Percentiles rank a stretch among this genome's conserved stretches.
These are phyloP conservation scores for Spongospora subterranea DNA, from an alignment of 208 protist species.

Conservation along the genomic window DNA sequence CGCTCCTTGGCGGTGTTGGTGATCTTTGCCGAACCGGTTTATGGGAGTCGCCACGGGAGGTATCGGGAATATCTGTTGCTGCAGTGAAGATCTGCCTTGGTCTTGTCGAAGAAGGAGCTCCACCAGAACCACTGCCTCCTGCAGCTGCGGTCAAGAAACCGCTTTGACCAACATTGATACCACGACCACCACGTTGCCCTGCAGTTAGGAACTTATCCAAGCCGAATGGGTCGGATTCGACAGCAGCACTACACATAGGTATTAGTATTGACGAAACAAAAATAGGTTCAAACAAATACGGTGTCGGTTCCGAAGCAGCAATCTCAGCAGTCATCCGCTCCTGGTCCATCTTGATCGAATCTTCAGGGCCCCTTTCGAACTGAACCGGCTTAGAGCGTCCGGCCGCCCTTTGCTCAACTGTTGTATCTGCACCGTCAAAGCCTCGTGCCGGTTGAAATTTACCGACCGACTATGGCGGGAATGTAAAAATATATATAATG, in stretches of 20 bases:
- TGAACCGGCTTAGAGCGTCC: conserved; percentile 5
- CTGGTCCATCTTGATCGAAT: conserved; percentile 44
- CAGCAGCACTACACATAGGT: background rate
- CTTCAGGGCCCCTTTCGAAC: conserved; percentile 64
- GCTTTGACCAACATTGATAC: background rate
- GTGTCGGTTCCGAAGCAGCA: background rate
- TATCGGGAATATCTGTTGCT: no score
- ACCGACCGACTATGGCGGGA: background rate
- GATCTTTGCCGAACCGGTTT: no score
- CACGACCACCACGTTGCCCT: conserved; percentile 55
- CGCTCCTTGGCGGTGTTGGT: no score
- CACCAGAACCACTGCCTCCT: background rate
- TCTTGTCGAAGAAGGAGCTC: no score
- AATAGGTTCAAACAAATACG: conserved; percentile 61
- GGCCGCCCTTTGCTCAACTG: conserved; percentile 7
- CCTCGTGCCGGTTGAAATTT: conserved; percentile 66
- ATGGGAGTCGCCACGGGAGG: no score
- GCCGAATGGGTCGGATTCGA: conserved; percentile 75
- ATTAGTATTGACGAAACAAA: background rate
- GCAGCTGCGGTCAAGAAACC: background rate
- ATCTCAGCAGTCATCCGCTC: background rate
- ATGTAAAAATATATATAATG: conserved; percentile 62
- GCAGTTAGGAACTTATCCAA: conserved; percentile 72
- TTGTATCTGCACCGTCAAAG: conserved; percentile 66
- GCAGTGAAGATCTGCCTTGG: no score